These are phyloP conservation scores for Excoecaria cochinchinensis DNA, from an alignment of 345 rosid genomes.

Conservation along the genomic window DNA sequence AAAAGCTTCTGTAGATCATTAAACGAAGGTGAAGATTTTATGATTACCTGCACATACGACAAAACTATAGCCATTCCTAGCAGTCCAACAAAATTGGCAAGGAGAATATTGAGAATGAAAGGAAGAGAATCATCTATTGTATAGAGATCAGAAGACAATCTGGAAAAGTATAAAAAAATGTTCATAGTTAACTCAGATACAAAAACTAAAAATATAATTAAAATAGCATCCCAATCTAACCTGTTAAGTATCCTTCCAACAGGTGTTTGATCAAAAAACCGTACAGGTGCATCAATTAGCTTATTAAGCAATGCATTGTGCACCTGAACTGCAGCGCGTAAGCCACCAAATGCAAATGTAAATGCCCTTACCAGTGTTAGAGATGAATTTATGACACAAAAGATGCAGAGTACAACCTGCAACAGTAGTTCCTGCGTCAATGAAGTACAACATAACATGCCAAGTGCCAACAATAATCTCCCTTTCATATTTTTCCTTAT, in stretches of 20 bases:
- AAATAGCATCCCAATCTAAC: constrained; percentile 36
- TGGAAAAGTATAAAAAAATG: constrained; percentile 28
- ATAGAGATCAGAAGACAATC: constrained; percentile 89
- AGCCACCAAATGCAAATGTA: constrained; percentile 92
- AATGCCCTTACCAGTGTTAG: constrained; percentile 85
- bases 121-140: constrained; percentile 97
- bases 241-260: constrained; percentile 92
- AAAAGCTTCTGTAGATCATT: constrained; percentile 3
- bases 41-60: constrained; percentile 82
- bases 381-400: constrained; percentile 68
- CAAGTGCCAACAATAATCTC: background rate
- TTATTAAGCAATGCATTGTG: constrained; percentile 61
- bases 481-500: background rate
- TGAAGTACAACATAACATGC: too few relatives aligned
- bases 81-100: constrained; percentile 87
- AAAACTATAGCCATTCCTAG: constrained; percentile 76
- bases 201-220: constrained; percentile 8
- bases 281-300: constrained; percentile 75
- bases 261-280: constrained; percentile 95
- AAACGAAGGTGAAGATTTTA: constrained; percentile 16
- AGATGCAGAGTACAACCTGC: constrained; percentile 74
- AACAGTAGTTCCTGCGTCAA: constrained; percentile 23
- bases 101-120: constrained; percentile 86
- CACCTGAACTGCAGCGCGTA: constrained; percentile 72
- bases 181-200: constrained; percentile 6